Evolutionary conservation across 2,329 filamentous ascomycete genomes (phyloP), one percentile per base, ranked within the genome.

Genomic region (Colletotrichum camelliae): DNA sequence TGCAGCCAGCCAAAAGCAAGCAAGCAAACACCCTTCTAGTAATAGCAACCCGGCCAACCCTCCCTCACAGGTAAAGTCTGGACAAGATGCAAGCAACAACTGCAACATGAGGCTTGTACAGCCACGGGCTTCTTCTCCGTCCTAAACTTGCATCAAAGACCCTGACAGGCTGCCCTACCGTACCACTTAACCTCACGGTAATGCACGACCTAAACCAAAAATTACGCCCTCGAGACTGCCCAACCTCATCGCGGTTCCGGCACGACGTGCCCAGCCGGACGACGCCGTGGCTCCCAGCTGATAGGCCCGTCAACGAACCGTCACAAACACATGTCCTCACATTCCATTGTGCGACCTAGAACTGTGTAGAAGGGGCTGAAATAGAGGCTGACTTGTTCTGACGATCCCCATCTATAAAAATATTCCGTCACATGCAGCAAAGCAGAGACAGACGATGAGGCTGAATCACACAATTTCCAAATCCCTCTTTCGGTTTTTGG

Each of bases 271-370:
- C 72, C 39, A 67, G 72, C 72, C 72, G 62, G 72, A 39, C 66
- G 58, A 69, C 70, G 74, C 64, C 66, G 27, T 70, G 70, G 60
- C 70, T 62, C 52, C 60, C 52, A 35, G 70, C 65, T 74, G 52
- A 70, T 65, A 76, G 58, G 71, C 60, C 72, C 60, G 61, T 70
- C 66, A 55, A 70, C 66, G 74, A 70, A 60, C 67, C 60, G 31
- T 55, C 74, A 16, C 52, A 66, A 24, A 66, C 48, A 58, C 29
- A 33, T 29, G 35, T 10, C 27, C 21, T 37, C 52, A 31, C 29
- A 70, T 55, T 48, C 62, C 39, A 27, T 69, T 48, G 35, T 60
- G n/a, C 27, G 24, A 33, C 24, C 43, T 35, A 31, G 55, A 69
- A 31, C 43, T 21, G 43, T 1, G n/a, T 21, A 48, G 43, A 48